Evolutionary conservation across 495 filamentous ascomycete genomes (phyloP).

Genomic region (Hyaloscypha bicolor): DNA sequence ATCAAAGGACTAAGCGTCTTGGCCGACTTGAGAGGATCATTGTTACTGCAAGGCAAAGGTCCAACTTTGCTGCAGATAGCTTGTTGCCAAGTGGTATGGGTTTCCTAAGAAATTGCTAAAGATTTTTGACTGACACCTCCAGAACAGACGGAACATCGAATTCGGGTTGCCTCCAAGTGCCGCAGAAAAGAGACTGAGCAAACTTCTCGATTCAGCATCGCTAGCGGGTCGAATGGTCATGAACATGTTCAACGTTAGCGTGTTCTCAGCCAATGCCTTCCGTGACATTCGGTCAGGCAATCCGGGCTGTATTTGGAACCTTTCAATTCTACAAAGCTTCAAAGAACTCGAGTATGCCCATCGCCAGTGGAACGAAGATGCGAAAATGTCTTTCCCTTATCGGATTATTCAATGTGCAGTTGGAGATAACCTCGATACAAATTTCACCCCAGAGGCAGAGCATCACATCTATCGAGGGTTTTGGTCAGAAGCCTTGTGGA

Average conservation of each 20-base stretch:
- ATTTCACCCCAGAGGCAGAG: neutral
- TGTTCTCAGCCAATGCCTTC: neutral
- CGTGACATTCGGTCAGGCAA: neutral
- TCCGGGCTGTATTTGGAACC: neutral
- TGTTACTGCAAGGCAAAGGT: neutral
- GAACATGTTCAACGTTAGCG: constrained; percentile 4
- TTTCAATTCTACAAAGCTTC: neutral
- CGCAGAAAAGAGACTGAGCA: constrained; percentile 1
- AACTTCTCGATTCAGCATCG: constrained; percentile 5
- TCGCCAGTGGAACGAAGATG: neutral
- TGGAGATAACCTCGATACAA: neutral
- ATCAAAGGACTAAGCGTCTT: neutral
- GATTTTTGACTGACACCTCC: neutral
- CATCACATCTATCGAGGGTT: neutral
- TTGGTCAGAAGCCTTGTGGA: constrained; percentile 1
- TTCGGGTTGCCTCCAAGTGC: neutral
- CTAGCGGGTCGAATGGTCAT: neutral
- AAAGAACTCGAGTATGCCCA: neutral
- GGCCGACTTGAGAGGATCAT: constrained; percentile 1
- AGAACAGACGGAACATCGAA: constrained; percentile 13
- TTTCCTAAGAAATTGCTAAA: neutral
- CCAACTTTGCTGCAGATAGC: constrained; percentile 5
- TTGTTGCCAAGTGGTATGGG: constrained; percentile 18
- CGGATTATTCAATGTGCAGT: neutral
- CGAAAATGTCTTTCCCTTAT: neutral